Percentiles rank a stretch among this genome's conserved stretches.
phyloP scores from a whole-genome alignment of 2,329 filamentous ascomycete genomes.

The Claviceps citrina region DNA sequence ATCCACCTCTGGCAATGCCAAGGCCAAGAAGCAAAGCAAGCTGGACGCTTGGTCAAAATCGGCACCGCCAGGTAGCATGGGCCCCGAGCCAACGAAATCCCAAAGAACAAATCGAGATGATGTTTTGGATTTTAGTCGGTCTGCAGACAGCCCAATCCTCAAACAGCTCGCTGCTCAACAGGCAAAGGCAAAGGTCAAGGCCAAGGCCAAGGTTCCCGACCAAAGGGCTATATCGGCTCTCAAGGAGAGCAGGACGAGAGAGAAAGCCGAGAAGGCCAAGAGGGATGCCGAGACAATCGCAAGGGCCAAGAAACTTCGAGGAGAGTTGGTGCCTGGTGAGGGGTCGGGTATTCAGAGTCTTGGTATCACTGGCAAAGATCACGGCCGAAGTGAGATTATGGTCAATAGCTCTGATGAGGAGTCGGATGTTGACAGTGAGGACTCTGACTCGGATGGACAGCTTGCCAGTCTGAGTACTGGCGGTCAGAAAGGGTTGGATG shows the following conservation, averaged over 20 bases:
- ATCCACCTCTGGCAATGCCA: conserved; percentile 16
- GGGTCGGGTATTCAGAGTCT: conserved; percentile 64
- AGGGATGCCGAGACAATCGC: conserved; percentile 59
- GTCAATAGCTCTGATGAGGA: conserved; percentile 69
- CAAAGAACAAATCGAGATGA: conserved; percentile 30
- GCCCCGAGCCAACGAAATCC: conserved; percentile 11
- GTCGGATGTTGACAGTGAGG: conserved; percentile 49
- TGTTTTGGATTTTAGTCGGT: conserved; percentile 30
- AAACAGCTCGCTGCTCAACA: conserved; percentile 29
- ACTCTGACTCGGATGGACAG: conserved; percentile 35
- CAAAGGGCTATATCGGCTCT: conserved; percentile 30
- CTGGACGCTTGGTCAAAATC: conserved; percentile 49
- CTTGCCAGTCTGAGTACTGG: conserved; percentile 33
- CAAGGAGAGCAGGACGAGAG: conserved; percentile 57
- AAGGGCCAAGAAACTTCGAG: conserved; percentile 38
- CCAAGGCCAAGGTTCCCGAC: conserved; percentile 17
- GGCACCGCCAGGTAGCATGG: conserved; percentile 15
- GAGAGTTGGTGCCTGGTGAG: conserved; percentile 39
- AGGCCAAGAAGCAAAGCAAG: conserved; percentile 39
- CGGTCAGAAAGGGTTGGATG: conserved; percentile 32
- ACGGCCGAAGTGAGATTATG: conserved; percentile 78
- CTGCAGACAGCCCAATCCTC: conserved; percentile 31
- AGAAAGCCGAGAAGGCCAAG: conserved; percentile 58
- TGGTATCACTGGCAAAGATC: conserved; percentile 62
- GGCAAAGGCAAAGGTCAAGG: conserved; percentile 13